Evolutionary conservation across 1,284 basidiomycete species (phyloP).

Genomic region (Peniophora sp.): DNA sequence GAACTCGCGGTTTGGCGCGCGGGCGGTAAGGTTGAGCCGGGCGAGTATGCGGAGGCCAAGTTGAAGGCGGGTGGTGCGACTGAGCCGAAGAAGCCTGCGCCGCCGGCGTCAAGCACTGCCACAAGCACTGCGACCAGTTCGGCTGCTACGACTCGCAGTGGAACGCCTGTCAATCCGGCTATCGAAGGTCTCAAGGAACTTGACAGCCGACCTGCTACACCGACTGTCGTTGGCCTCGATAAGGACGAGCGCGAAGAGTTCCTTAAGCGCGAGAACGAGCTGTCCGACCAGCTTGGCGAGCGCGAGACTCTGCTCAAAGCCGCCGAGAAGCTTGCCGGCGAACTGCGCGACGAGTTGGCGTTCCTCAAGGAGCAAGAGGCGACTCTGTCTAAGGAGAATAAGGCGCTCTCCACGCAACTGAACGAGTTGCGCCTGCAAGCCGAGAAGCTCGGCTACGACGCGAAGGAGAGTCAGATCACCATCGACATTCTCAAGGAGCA

Average conservation of each 20-base stretch:
- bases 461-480: constrained; percentile 92
- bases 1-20: constrained; percentile 89
- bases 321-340: constrained; percentile 76
- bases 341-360: constrained; percentile 76
- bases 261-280: constrained; percentile 92
- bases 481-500: constrained; percentile 96
- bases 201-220: constrained; percentile 80
- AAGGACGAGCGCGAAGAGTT: constrained; percentile 98
- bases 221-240: constrained; percentile 78
- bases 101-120: constrained; percentile 45
- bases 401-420: constrained; percentile 81
- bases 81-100: constrained; percentile 54
- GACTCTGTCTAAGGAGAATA: constrained; percentile 81
- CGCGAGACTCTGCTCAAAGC: constrained; percentile 74
- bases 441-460: constrained; percentile 90
- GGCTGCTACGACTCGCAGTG: constrained; percentile 15
- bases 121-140: constrained; percentile 42
- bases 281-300: constrained; percentile 90
- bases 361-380: constrained; percentile 92
- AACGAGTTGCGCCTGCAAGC: constrained; percentile 90
- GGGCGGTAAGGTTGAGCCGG: constrained; percentile 81
- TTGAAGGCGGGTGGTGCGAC: constrained; percentile 27
- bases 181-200: constrained; percentile 72
- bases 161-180: constrained; percentile 77
- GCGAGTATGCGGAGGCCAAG: constrained; percentile 69